Percentiles rank a stretch among this genome's conserved stretches.
Conservation (phyloP, 805 yeast species). For the Zygosaccharomyces lentus region DNA sequence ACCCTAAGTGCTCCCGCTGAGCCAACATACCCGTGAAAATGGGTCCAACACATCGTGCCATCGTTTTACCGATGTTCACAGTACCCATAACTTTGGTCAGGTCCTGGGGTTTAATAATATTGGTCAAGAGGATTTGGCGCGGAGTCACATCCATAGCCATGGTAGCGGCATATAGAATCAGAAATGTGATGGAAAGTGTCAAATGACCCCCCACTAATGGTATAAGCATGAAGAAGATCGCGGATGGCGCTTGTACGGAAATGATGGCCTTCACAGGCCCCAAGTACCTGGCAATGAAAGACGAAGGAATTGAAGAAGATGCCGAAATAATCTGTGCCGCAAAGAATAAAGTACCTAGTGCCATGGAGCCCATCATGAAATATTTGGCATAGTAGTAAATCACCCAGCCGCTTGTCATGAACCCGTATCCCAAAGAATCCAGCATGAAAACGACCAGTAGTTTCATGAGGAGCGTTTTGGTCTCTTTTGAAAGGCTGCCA, state of each 20-base stretch:
- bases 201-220: constrained; percentile 43
- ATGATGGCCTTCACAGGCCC: constrained; percentile 82
- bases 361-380: constrained; percentile 51
- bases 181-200: constrained; percentile 45
- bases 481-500: constrained; percentile 37
- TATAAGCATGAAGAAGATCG: constrained; percentile 51
- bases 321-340: constrained; percentile 58
- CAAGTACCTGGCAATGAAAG: constrained; percentile 54
- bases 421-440: constrained; percentile 85
- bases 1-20: constrained; percentile 41
- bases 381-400: constrained; percentile 68
- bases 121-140: constrained; percentile 72
- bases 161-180: constrained; percentile 56
- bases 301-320: constrained; percentile 71
- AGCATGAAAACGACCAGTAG: constrained; percentile 64
- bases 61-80: constrained; percentile 80
- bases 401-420: constrained; percentile 85
- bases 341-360: constrained; percentile 66
- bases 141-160: constrained; percentile 91
- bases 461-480: constrained; percentile 43
- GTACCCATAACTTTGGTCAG: constrained; percentile 77
- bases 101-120: constrained; percentile 58
- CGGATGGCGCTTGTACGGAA: constrained; percentile 74
- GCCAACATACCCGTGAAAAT: constrained; percentile 73
- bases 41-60: constrained; percentile 82